Evolutionary conservation across 1,284 basidiomycete species (phyloP).

Genomic region (Sanghuangporus sanghuang): DNA sequence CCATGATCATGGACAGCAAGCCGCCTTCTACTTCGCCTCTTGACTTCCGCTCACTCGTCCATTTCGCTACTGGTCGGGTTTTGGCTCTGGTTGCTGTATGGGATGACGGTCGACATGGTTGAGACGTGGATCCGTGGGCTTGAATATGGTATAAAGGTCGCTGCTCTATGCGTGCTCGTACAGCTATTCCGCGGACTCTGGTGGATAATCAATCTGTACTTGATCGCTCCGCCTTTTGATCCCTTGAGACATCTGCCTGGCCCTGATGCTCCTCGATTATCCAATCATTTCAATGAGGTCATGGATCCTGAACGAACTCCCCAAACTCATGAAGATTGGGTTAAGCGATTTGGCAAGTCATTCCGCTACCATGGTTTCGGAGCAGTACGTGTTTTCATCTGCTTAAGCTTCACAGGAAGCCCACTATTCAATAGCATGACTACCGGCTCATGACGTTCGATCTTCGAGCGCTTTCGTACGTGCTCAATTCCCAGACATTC

Average conservation of each 20-base stretch:
- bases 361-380: constrained; percentile 50
- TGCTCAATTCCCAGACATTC: constrained; percentile 43
- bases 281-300: constrained; percentile 38
- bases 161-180: constrained; percentile 20
- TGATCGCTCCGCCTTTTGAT: constrained; percentile 40
- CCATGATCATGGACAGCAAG: neutral
- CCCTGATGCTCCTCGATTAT: constrained; percentile 34
- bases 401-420: neutral
- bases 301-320: constrained; percentile 39
- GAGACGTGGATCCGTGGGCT: neutral
- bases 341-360: constrained; percentile 39
- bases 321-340: constrained; percentile 38
- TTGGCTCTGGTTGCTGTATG: neutral
- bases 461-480: constrained; percentile 40
- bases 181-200: constrained; percentile 29
- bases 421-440: constrained; percentile 36
- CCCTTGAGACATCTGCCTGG: constrained; percentile 44
- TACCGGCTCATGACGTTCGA: constrained; percentile 50
- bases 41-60: neutral
- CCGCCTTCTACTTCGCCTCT: neutral
- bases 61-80: neutral
- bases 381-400: constrained; percentile 26
- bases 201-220: constrained; percentile 38
- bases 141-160: constrained; percentile 1
- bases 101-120: neutral